Percentiles rank a stretch among this genome's conserved stretches.
phyloP scores from a whole-genome alignment of 208 protist species.

The Herpetomonas samuelpessoai region DNA sequence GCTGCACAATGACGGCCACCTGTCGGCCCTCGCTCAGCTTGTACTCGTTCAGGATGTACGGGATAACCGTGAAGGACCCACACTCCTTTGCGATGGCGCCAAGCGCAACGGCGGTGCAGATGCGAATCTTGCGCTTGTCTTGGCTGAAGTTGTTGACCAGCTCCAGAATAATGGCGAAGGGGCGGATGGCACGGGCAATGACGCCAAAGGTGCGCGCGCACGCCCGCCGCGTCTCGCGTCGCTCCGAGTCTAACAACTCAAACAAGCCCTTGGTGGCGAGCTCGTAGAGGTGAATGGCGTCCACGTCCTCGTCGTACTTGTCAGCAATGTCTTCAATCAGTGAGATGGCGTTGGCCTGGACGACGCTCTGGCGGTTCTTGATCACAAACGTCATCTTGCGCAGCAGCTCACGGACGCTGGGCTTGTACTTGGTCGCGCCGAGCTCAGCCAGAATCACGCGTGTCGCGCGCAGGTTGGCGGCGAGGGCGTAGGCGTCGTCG shows the following conservation, averaged over 20 bases:
- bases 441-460: conserved; percentile 97
- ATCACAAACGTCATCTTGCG: conserved; percentile 98
- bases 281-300: conserved; percentile 93
- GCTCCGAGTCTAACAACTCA: conserved; percentile 98
- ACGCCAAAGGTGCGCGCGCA: conserved; percentile 98
- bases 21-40: conserved; percentile 97
- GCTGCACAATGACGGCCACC: conserved; percentile 94
- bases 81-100: conserved; percentile 99
- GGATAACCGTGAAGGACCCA: conserved; percentile 98
- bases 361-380: conserved; percentile 98
- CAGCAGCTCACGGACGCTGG: conserved; percentile 96
- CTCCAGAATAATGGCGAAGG: conserved; percentile 98
- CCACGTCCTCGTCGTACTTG: conserved; percentile 74
- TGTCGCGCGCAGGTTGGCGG: conserved; percentile 95
- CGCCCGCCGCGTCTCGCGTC: conserved; percentile 95
- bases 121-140: conserved; percentile 99
- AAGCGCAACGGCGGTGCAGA: conserved; percentile 99
- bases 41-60: conserved; percentile 99
- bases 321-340: conserved; percentile 98
- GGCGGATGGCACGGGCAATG: conserved; percentile 98
- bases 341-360: conserved; percentile 98
- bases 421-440: conserved; percentile 95
- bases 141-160: conserved; percentile 99
- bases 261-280: conserved; percentile 99
- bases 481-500: conserved; percentile 97